Conservation (phyloP, 2,329 filamentous ascomycete species). For the Colletotrichum sp. region DNA sequence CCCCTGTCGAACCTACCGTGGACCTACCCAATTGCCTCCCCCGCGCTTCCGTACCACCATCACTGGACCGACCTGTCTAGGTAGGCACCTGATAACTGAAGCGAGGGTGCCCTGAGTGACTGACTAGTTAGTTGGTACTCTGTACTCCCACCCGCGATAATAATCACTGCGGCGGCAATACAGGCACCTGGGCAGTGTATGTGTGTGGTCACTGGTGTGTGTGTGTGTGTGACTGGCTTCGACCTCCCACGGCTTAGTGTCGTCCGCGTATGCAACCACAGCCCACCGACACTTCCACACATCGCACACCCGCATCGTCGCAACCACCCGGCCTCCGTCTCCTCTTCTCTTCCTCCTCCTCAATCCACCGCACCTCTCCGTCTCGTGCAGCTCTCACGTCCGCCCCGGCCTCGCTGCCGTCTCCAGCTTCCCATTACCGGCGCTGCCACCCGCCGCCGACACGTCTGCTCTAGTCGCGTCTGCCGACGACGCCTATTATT, state of each 20-base stretch:
- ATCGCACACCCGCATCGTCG: conserved; percentile 12
- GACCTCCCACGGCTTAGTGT: background rate
- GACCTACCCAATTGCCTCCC: background rate
- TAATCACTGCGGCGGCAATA: background rate
- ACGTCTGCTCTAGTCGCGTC: background rate
- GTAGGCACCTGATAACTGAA: background rate
- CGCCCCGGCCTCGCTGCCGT: background rate
- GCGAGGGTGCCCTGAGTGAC: background rate
- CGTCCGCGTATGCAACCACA: conserved; percentile 6
- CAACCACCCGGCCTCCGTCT: conserved; percentile 23
- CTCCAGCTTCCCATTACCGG: background rate
- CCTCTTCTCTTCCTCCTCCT: background rate
- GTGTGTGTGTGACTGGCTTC: background rate
- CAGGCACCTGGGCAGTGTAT: background rate
- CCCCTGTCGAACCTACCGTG: background rate
- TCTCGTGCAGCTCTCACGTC: background rate
- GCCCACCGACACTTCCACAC: background rate
- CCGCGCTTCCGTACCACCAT: background rate
- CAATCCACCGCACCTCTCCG: background rate
- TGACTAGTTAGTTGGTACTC: background rate
- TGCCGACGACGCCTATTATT: background rate
- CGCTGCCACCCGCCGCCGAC: background rate
- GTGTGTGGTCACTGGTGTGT: background rate
- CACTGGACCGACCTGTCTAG: background rate
- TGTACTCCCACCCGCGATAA: background rate